Evolutionary conservation across 2,329 filamentous ascomycete genomes (phyloP).

Genomic region (Endocalyx cinctus): DNA sequence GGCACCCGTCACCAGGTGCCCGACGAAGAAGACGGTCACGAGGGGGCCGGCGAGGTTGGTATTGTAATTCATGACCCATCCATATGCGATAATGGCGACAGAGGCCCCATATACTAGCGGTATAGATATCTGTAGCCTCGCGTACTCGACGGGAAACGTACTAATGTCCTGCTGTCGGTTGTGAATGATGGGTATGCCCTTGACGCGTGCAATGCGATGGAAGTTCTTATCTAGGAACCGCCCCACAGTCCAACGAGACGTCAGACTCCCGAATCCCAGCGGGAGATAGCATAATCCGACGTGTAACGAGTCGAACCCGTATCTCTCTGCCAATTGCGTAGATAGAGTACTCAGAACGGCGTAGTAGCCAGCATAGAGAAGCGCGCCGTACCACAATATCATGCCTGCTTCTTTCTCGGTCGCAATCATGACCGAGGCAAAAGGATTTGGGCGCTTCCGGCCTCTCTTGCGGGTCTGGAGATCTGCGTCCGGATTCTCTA

Average conservation of each 20-base stretch:
- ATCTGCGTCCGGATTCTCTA: conserved; percentile 34
- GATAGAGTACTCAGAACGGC: conserved; percentile 1
- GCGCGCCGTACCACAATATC: conserved; percentile 1
- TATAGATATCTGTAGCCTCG: neutral
- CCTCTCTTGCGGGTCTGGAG: conserved; percentile 25
- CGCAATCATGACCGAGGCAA: conserved; percentile 1
- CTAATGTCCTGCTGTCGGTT: neutral
- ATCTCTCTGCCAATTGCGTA: neutral
- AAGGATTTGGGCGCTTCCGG: neutral
- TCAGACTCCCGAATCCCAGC: neutral
- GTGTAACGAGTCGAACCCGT: neutral
- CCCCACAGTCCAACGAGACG: neutral
- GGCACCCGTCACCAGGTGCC: conserved; percentile 37
- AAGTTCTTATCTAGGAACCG: neutral
- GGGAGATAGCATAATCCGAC: conserved; percentile 1
- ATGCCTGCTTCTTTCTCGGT: neutral
- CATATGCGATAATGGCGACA: neutral
- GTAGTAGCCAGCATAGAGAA: conserved; percentile 1
- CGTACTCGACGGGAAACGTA: neutral
- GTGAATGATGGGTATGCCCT: neutral
- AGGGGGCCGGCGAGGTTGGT: neutral
- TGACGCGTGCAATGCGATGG: neutral
- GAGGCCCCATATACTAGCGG: neutral
- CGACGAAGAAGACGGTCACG: neutral
- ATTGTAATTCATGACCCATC: neutral